Base-by-base conservation (phyloP, 176 grass and related monocot genomes). In the Miscanthus lutarioriparius region DNA sequence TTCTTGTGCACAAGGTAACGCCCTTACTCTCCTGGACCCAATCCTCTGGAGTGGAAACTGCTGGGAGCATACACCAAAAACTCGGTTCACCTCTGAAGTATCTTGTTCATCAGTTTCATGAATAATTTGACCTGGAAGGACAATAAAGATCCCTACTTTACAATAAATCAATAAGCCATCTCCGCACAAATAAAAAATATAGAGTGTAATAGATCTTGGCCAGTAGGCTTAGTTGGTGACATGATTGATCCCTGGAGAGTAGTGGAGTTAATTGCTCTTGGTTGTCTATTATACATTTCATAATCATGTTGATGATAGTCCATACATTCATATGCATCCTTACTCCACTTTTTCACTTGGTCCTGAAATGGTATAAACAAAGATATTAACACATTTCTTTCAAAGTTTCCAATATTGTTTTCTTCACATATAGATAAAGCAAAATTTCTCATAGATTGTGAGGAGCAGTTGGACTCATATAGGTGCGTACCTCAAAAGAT, bases 261-360 rank as follows among this genome's bases (percentile, higher is more conserved):
- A 7, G 20, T 36, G 23, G 20, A 33, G 10, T 43, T 17, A 44
- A 70, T 37, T 82, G 20, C 40, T 72, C 54, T 86, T 22, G 67
- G 84, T 51, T 73, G 38, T 11, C 14, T 41, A 51, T 73, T 26
- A n/a, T 79, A n/a, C 22, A 86, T 64, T 86, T 80, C 54, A 64
- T 80, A 80, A 86, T 86, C 84, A 80, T 76, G 63, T 65, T 48
- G 37, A 76, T 0, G 6, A 2, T 9, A 4, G 6, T 38, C 2
- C 28, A 70, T 43, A 69, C 26, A 26, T 23, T 67, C 35, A 68
- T 87, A 77, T 70, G 79, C 86, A 28, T 7, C 72, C 68, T 82
- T 87, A 3, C 72, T 82, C 48, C 79, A 70, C 48, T 38, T 17
- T 48, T 17, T 38, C 10, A 77, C 36, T 10, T 23, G 35, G 6